Conservation (phyloP, 1,139 yeast genomes). For the Saccharomyces hybrid region DNA sequence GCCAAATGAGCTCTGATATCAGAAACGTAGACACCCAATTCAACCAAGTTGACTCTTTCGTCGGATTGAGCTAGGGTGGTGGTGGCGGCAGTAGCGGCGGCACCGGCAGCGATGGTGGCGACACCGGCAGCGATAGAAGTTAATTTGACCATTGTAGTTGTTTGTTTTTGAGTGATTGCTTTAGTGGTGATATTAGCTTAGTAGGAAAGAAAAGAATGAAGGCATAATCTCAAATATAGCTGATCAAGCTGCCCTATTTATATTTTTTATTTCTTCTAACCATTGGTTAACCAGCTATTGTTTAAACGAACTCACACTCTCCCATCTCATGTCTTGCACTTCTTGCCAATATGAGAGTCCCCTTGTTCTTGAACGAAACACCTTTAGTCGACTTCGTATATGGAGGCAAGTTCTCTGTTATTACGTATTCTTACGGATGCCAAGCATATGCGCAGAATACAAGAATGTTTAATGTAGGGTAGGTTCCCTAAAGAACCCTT, state of each 20-base stretch:
- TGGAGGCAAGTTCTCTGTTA: not conserved
- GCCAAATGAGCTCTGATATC: slow-evolving; percentile 6
- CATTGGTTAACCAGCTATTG: not conserved
- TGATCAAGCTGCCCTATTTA: not conserved
- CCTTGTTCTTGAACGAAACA: not conserved
- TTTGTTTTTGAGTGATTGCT: not conserved
- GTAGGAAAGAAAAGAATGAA: not conserved
- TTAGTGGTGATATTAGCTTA: not conserved
- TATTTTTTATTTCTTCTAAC: not conserved
- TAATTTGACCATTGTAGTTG: not conserved
- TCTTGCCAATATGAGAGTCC: not conserved
- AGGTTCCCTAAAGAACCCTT: not conserved
- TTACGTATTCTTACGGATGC: not conserved
- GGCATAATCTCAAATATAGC: not conserved
- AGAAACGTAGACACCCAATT: slow-evolving; percentile 6
- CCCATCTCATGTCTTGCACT: not conserved
- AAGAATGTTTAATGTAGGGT: not conserved
- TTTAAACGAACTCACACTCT: not conserved
- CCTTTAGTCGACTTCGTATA: not conserved
- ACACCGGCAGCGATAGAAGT: not conserved
- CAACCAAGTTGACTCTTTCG: slow-evolving; percentile 5
- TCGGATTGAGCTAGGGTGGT: slow-evolving; percentile 7
- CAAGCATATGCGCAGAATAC: not conserved
- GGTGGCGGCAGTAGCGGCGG: slow-evolving; percentile 5
- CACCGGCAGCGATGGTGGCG: not conserved